Base-by-base conservation (phyloP, 768 basidiomycete genomes). In the Boletus rubroflammeus region DNA sequence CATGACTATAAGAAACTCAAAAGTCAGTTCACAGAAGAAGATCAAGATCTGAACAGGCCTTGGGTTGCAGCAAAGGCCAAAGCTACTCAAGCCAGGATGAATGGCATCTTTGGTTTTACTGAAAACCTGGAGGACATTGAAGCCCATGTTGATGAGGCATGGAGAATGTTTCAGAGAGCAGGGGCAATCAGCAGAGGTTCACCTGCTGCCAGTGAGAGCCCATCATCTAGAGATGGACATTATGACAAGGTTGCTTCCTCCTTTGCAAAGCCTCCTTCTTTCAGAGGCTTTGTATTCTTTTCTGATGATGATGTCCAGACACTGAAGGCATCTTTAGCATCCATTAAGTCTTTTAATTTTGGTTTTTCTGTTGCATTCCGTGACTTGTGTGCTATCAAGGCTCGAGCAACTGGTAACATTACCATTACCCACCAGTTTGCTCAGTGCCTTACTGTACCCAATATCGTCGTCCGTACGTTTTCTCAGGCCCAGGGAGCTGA, bases 251-350 rank as follows among this genome's bases (percentile, higher is more conserved):
- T 60, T 55, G 31, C 82, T 62, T 49, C 61, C 53, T 6, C 25
- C 62, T 59, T 70, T 65, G 34, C 67, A 73, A 13, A 56, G 53
- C 1, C 66, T 46, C 29, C 64, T 72, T 0, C 8, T 36, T 36
- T 65, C 71, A 14, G 65, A 67, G 49, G 34, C 5, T 61, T 62
- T 36, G 19, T 50, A 1, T 46, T 63, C 6, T 66, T 63, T 19
- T 61, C 60, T 41, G 46, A 72, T 21, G 72, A 77, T 7, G 68
- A 78, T 45, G 60, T 85, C 5, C 47, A 57, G 41, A 46, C 2
- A 3, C 38, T 73, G 23, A 84, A 82, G 60, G 83, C 85, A 0
- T 85, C 86, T 0, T 82, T 73, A 38, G 85, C 86, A 0, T 81
- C 80, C 50, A 32, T 5, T 0, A 49, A 59, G n/a, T 57, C 57